These are phyloP conservation scores for Penicillium lividum DNA, from an alignment of 495 filamentous ascomycete genomes.

Conservation along the genomic window DNA sequence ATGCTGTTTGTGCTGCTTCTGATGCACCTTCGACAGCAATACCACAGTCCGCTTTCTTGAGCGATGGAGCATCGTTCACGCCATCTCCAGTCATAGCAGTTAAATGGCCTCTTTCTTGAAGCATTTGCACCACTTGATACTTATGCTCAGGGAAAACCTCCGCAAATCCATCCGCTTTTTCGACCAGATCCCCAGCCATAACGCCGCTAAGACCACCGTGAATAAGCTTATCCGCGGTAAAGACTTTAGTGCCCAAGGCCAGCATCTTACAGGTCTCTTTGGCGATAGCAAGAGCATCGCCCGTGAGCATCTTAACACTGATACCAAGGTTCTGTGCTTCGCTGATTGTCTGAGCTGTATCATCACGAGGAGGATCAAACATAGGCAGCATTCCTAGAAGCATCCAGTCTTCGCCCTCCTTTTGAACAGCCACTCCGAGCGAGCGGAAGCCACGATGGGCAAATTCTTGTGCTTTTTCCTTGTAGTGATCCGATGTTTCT, in stretches of 20 bases:
- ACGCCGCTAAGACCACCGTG: constrained; percentile 68
- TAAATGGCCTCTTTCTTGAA: constrained; percentile 93
- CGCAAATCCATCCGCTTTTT: constrained; percentile 72
- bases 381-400: constrained; percentile 72
- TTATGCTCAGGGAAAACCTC: constrained; percentile 98
- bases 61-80: constrained; percentile 94
- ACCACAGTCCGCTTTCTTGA: constrained; percentile 88
- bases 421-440: constrained; percentile 67
- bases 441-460: constrained; percentile 75
- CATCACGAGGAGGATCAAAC: constrained; percentile 74
- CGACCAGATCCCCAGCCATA: constrained; percentile 69
- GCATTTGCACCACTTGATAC: constrained; percentile 95
- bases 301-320: constrained; percentile 74
- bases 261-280: constrained; percentile 80
- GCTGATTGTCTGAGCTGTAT: constrained; percentile 73
- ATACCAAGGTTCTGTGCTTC: constrained; percentile 73
- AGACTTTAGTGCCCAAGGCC: constrained; percentile 73
- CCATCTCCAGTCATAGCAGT: constrained; percentile 98
- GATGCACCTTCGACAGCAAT: constrained; percentile 75
- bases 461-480: constrained; percentile 67
- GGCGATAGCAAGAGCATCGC: constrained; percentile 73
- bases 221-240: constrained; percentile 70
- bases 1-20: constrained; percentile 71
- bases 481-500: constrained; percentile 61
- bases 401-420: constrained; percentile 62